Conservation (phyloP, 768 basidiomycete species). For the Lepiota brunneoincarnata region DNA sequence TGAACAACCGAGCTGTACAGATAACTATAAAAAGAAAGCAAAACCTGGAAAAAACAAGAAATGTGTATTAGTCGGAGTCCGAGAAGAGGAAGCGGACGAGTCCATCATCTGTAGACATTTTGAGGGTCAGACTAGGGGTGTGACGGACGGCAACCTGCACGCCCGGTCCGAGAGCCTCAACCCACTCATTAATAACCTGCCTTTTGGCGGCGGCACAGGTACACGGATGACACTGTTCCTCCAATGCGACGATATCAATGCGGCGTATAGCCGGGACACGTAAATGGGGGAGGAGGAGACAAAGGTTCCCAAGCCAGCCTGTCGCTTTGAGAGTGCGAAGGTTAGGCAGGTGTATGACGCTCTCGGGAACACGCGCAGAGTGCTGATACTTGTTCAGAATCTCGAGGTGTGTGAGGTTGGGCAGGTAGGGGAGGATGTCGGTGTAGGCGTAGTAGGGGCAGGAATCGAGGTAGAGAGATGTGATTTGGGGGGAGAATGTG, state of each 20-base stretch:
- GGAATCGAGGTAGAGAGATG: slow-evolving; percentile 10
- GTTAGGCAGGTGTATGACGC: not conserved
- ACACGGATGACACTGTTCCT: slow-evolving; percentile 10
- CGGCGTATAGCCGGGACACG: not conserved
- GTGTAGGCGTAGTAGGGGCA: slow-evolving; percentile 6
- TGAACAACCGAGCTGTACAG: not conserved
- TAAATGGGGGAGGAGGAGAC: slow-evolving; percentile 5
- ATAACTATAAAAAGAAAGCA: not conserved
- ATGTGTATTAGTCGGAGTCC: not conserved
- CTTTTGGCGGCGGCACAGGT: slow-evolving; percentile 2
- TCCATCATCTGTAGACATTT: not conserved
- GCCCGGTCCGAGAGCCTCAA: not conserved
- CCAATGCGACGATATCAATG: not conserved
- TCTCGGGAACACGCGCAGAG: not conserved
- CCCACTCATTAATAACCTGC: slow-evolving; percentile 6
- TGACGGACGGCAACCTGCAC: not conserved
- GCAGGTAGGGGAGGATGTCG: slow-evolving; percentile 4
- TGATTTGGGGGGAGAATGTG: not conserved
- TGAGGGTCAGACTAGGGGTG: not conserved
- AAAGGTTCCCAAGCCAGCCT: slow-evolving; percentile 4
- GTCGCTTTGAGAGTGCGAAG: slow-evolving; percentile 3
- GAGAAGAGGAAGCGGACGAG: slow-evolving; percentile 6
- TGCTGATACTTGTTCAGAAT: slow-evolving; percentile 8
- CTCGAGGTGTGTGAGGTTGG: slow-evolving; percentile 8
- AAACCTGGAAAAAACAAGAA: not conserved